A percentile compares a stretch with the other conserved stretches of the same genome.
These are phyloP conservation scores for Globisporangium middletonii DNA, from an alignment of 352 stramenopile species.

Conservation along the genomic window DNA sequence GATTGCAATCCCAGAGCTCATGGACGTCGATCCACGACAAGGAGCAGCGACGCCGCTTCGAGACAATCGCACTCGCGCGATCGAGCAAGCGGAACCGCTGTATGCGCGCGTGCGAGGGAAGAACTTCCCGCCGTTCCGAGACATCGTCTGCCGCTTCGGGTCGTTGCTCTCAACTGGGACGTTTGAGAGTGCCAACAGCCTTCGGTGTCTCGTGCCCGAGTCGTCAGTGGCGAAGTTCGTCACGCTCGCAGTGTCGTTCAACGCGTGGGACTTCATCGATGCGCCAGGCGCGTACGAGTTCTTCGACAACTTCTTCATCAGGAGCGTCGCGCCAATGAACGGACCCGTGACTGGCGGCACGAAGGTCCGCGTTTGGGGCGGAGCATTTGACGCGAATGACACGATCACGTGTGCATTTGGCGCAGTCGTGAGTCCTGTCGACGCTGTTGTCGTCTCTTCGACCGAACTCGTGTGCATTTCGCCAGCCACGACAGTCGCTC, in stretches of 20 bases:
- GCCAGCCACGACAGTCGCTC: constrained; percentile 15
- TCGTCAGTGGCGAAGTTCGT: constrained; percentile 17
- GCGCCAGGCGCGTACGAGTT: constrained; percentile 31
- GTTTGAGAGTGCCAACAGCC: constrained; percentile 24
- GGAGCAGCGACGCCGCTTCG: background rate
- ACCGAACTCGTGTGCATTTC: constrained; percentile 36
- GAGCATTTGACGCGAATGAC: constrained; percentile 33
- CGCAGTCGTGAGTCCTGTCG: constrained; percentile 1
- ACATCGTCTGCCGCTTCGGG: constrained; percentile 32
- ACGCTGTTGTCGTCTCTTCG: constrained; percentile 34
- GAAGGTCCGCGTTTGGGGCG: constrained; percentile 48
- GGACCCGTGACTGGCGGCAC: constrained; percentile 57
- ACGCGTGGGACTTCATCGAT: constrained; percentile 47
- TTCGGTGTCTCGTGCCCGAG: constrained; percentile 39
- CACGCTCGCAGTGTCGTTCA: constrained; percentile 51
- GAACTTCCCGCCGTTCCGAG: constrained; percentile 37
- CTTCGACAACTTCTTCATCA: constrained; percentile 23
- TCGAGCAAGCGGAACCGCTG: background rate
- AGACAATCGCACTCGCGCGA: background rate
- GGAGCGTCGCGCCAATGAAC: constrained; percentile 30
- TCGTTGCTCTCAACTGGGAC: constrained; percentile 18
- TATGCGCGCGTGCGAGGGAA: constrained; percentile 26
- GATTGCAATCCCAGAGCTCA: constrained; percentile 22
- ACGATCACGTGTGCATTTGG: constrained; percentile 49
- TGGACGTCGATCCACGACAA: constrained; percentile 22